Percentiles rank a stretch among this genome's conserved stretches.
phyloP scores from a whole-genome alignment of 805 yeast species.

The Tetrapisispora phaffii region DNA sequence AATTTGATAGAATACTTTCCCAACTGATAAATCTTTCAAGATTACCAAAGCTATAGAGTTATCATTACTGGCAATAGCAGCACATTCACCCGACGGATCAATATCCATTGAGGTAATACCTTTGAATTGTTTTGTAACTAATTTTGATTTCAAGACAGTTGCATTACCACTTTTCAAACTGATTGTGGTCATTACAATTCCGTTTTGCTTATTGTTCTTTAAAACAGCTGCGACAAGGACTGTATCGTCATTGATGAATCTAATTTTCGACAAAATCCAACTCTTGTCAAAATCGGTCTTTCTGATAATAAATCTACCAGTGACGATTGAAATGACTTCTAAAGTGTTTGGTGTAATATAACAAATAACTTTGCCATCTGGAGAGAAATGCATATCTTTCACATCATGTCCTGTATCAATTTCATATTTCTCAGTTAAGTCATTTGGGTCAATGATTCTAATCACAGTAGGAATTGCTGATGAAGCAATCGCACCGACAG shows the following conservation, averaged over 20 bases:
- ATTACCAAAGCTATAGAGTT: conserved; percentile 52
- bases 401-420: conserved; percentile 46
- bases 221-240: conserved; percentile 38
- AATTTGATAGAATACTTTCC: conserved; percentile 46
- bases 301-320: conserved; percentile 31
- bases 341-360: conserved; percentile 50
- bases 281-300: conserved; percentile 30
- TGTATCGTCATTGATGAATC: conserved; percentile 27
- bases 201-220: conserved; percentile 28
- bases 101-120: conserved; percentile 49
- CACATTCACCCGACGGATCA: conserved; percentile 24
- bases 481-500: conserved; percentile 59
- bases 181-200: conserved; percentile 29
- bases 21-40: conserved; percentile 40
- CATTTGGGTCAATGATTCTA: conserved; percentile 48
- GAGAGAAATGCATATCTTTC: conserved; percentile 58
- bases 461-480: conserved; percentile 55
- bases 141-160: conserved; percentile 16
- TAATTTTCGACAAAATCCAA: conserved; percentile 28
- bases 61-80: conserved; percentile 44
- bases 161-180: conserved; percentile 20
- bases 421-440: conserved; percentile 44
- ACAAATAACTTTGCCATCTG: conserved; percentile 54
- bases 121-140: conserved; percentile 32
- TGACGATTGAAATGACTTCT: conserved; percentile 33